These are phyloP conservation scores for Coelastrella sp. DNA, from an alignment of 139 green algal genomes.

Conservation along the genomic window DNA sequence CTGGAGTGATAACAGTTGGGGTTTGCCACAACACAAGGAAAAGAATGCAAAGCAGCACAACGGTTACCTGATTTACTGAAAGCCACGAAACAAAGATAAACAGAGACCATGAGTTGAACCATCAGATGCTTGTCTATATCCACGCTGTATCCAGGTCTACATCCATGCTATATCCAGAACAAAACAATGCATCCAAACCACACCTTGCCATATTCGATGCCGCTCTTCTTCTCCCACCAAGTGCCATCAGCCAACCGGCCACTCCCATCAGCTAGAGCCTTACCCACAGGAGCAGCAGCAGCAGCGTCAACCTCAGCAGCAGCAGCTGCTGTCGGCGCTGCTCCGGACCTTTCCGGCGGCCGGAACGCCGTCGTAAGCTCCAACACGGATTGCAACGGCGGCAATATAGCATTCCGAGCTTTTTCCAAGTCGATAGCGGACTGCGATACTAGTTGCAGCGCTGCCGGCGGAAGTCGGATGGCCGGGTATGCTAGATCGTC, in stretches of 20 bases:
- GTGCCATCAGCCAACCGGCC: conserved; percentile 78
- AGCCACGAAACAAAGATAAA: too few species aligned
- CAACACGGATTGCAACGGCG: conserved; percentile 75
- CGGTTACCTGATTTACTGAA: too few species aligned
- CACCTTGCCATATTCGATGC: conserved; percentile 45
- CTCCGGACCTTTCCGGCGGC: conserved; percentile 55
- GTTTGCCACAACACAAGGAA: too few species aligned
- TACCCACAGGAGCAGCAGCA: conserved; percentile 28
- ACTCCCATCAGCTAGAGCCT: conserved; percentile 65
- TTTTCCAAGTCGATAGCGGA: conserved; percentile 51
- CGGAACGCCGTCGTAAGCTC: conserved; percentile 74
- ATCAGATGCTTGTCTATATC: too few species aligned
- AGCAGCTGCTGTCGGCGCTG: not conserved
- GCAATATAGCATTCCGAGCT: conserved; percentile 57
- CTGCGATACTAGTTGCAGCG: conserved; percentile 45
- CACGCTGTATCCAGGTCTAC: too few species aligned
- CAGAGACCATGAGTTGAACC: too few species aligned
- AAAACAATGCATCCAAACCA: not conserved
- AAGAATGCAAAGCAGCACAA: too few species aligned
- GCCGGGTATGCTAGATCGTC: not conserved
- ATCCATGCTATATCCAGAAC: too few species aligned
- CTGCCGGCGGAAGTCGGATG: not conserved
- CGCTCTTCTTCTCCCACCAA: conserved; percentile 58
- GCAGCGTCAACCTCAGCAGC: not conserved
- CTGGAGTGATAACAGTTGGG: not conserved